These are phyloP conservation scores for Hirschfeldia incana DNA, from an alignment of 345 rosid genomes.

Conservation along the genomic window DNA sequence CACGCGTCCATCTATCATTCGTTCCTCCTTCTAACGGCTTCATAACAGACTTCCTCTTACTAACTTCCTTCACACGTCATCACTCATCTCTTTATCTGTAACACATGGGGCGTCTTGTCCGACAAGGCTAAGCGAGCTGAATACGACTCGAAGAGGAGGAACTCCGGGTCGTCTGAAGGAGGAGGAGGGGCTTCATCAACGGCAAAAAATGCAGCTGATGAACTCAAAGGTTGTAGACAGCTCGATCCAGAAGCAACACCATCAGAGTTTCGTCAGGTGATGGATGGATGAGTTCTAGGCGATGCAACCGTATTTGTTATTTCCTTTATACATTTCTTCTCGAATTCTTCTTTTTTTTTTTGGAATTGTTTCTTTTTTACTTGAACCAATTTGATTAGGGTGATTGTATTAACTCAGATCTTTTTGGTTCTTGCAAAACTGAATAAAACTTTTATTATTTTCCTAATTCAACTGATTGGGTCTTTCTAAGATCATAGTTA, in stretches of 20 bases:
- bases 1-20: too few relatives aligned
- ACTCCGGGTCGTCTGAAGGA: conserved; percentile 34
- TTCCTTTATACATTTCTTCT: neutral
- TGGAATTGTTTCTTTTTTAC: neutral
- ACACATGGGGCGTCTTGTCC: conserved; percentile 52
- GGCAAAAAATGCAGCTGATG: conserved; percentile 41
- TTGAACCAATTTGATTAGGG: neutral
- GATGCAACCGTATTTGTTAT: neutral
- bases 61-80: too few relatives aligned
- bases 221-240: conserved; percentile 66
- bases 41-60: too few relatives aligned
- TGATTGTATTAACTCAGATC: neutral
- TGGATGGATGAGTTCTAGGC: neutral
- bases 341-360: neutral
- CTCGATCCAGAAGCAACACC: conserved; percentile 77
- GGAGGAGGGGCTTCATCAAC: conserved; percentile 42
- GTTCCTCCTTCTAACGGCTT: too few relatives aligned
- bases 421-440: neutral
- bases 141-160: conserved; percentile 51
- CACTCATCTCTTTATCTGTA: too few relatives aligned
- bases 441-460: neutral
- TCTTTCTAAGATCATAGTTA: neutral
- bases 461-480: neutral
- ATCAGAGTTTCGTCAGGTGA: conserved; percentile 50
- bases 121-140: conserved; percentile 54